Evolutionary conservation across 768 basidiomycete genomes (phyloP).

Genomic region (Boletus reticuloceps): DNA sequence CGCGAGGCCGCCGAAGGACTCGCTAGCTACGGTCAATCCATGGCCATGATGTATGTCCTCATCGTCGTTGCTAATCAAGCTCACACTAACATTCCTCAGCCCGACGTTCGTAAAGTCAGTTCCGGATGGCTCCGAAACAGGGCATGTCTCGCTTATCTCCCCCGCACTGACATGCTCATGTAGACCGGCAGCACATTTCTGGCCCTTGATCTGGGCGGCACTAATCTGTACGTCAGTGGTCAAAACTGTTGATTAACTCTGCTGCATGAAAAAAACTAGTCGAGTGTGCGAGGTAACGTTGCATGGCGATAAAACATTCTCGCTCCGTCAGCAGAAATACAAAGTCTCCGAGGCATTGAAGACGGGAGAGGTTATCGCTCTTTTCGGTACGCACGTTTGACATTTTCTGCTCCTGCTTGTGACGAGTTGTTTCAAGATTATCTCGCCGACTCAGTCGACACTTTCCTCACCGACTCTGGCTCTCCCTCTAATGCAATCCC

Average conservation of each 20-base stretch:
- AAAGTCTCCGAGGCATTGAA: conserved; percentile 93
- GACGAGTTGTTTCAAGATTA: conserved; percentile 62
- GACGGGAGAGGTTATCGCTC: conserved; percentile 79
- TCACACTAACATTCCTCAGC: conserved; percentile 35
- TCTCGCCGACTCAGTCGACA: conserved; percentile 94
- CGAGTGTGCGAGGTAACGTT: conserved; percentile 94
- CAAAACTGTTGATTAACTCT: neutral
- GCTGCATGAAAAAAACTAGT: conserved; percentile 38
- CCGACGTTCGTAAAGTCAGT: conserved; percentile 96
- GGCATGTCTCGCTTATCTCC: conserved; percentile 47
- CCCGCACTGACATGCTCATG: conserved; percentile 6
- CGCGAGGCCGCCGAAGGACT: conserved; percentile 78
- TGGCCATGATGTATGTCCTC: conserved; percentile 85
- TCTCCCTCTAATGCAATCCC: conserved; percentile 26
- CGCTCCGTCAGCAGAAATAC: conserved; percentile 92
- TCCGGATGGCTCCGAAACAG: conserved; percentile 90
- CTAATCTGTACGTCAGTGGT: conserved; percentile 76
- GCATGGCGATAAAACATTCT: conserved; percentile 87
- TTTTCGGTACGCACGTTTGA: conserved; percentile 66
- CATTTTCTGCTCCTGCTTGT: conserved; percentile 2
- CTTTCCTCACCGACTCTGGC: conserved; percentile 71
- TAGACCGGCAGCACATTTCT: conserved; percentile 74
- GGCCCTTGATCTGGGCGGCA: conserved; percentile 95
- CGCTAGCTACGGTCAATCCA: conserved; percentile 65
- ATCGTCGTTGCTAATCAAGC: neutral